Base-by-base conservation (phyloP, 495 filamentous ascomycete genomes). In the Barbatosphaeria neglecta region DNA sequence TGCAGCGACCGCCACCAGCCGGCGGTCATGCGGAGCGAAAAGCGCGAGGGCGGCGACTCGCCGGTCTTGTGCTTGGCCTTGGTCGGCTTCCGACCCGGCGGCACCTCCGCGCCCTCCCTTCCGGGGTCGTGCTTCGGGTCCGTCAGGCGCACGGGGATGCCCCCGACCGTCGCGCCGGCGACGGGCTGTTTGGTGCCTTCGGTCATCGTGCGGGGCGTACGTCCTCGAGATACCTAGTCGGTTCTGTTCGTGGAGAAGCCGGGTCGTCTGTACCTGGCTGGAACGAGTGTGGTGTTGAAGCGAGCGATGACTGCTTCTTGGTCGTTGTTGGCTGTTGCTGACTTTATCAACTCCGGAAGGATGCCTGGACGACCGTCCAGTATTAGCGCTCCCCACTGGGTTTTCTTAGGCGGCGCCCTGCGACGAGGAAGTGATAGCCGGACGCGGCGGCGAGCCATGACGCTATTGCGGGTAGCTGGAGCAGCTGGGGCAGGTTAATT, bases 1-100 rank as follows among this genome's bases (percentile, higher is more conserved):
- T 90, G 87, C n/a, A 90, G 66, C 50, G 73, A 71, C 37, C 88
- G 75, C 86, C 86, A 92, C 60, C 84, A 73, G 25, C 68, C 59
- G 40, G 89, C 88, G 59, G 89, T 80, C 50, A 82, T 49, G 23
- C 73, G 69, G n/a, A 92, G 78, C 55, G 82, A 75, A 73, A 79
- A 79, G 46, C 86, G 78, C 15, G 81, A 67, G n/a, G 59, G 63
- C 25, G 64, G 50, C 11, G 56, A 22, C 27, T 15, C 31, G 31
- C 59, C 61, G 20, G 62, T 64, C 40, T 57, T 62, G 52, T 69
- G 58, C 25, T 61, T 53, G 46, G 66, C 66, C 3, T 56, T 63
- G n/a, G 57, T 55, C 0, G 61, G 58, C 43, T 50, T 60, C 33
- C 55, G 47, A 8, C 42, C 25, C 6, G 53, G 51, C 44, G 50